These are phyloP conservation scores for Podila epicladia DNA, from an alignment of 192 early-diverging fungal genomes.

Conservation along the genomic window DNA sequence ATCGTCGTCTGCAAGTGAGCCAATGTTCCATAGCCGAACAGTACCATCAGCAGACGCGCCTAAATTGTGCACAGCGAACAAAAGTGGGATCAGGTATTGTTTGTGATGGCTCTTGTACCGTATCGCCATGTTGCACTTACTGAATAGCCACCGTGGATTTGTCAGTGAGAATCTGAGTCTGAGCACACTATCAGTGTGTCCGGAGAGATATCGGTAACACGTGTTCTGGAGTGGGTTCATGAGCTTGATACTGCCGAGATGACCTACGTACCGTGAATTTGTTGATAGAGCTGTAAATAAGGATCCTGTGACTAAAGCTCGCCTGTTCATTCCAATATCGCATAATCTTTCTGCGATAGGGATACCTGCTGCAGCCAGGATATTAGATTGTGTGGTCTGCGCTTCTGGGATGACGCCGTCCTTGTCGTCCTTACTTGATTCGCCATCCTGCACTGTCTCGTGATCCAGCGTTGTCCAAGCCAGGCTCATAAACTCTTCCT, in stretches of 20 bases:
- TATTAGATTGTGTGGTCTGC: slow-evolving; percentile 21
- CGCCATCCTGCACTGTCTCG: neutral
- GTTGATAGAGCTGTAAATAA: neutral
- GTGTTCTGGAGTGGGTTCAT: slow-evolving; percentile 54
- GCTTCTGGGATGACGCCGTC: neutral
- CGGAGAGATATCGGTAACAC: slow-evolving; percentile 59
- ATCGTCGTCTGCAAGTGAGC: slow-evolving; percentile 31
- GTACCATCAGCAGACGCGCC: slow-evolving; percentile 55
- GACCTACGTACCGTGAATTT: slow-evolving; percentile 15
- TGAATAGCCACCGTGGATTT: slow-evolving; percentile 57
- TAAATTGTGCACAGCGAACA: slow-evolving; percentile 1
- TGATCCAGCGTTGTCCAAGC: slow-evolving; percentile 58
- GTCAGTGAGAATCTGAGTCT: slow-evolving; percentile 54
- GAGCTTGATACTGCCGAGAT: slow-evolving; percentile 61
- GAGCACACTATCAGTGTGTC: slow-evolving; percentile 49
- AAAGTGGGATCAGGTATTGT: neutral
- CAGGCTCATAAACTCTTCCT: slow-evolving; percentile 57
- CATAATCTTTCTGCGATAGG: neutral
- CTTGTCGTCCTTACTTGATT: neutral
- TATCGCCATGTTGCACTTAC: slow-evolving; percentile 23
- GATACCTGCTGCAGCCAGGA: slow-evolving; percentile 53
- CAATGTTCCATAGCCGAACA: slow-evolving; percentile 63
- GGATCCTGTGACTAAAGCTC: neutral
- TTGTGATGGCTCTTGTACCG: no score
- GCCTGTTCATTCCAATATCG: neutral